phyloP scores from a whole-genome alignment of 805 yeast species.

The Maudiozyma turicensis region DNA sequence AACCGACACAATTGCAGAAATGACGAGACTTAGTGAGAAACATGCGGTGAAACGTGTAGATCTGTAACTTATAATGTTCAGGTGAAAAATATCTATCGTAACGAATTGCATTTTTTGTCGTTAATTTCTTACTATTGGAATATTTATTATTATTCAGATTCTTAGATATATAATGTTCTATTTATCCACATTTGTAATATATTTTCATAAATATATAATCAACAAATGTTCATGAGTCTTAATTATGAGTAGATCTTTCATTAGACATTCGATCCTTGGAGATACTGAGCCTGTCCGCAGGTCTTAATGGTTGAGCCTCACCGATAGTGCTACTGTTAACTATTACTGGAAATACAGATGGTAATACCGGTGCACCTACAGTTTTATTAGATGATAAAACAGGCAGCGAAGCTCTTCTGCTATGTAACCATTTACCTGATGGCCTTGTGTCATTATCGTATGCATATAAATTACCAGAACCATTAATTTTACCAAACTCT shows the following conservation, averaged over 20 bases:
- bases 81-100: no score
- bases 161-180: background rate
- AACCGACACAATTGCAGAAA: no score
- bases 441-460: background rate
- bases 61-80: no score
- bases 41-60: no score
- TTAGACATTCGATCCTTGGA: background rate
- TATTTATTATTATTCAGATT: background rate
- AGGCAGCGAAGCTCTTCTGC: constrained; percentile 2
- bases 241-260: background rate
- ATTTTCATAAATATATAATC: no score
- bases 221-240: background rate
- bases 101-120: background rate
- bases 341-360: background rate
- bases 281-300: background rate
- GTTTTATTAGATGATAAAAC: background rate
- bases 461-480: background rate
- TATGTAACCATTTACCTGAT: background rate
- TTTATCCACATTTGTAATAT: no score
- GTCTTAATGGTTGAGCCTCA: background rate
- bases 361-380: background rate
- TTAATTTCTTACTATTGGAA: background rate
- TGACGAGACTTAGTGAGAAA: no score
- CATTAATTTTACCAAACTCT: background rate
- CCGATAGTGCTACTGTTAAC: background rate